These are phyloP conservation scores for Delonix regia DNA, from an alignment of 306 rosid species.

Conservation along the genomic window DNA sequence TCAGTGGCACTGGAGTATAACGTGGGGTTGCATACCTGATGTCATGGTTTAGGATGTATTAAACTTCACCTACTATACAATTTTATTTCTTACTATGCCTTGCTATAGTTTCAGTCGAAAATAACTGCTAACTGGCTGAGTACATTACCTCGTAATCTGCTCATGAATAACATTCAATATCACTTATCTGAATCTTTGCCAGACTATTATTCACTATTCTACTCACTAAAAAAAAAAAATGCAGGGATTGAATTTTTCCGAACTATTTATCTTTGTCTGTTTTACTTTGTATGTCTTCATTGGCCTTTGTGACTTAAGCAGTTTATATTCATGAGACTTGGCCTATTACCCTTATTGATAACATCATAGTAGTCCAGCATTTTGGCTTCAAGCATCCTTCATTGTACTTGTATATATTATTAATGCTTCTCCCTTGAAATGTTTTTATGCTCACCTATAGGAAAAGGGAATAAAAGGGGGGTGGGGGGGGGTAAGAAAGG, in stretches of 20 bases:
- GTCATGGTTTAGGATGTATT: not conserved
- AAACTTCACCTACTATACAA: too few relatives aligned
- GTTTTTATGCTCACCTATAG: not conserved
- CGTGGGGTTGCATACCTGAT: not conserved
- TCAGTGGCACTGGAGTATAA: not conserved
- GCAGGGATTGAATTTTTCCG: not conserved
- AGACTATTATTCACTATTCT: not conserved
- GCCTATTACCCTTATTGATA: not conserved
- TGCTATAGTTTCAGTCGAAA: not conserved
- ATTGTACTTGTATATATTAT: not conserved
- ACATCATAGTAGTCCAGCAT: not conserved
- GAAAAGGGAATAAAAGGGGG: not conserved
- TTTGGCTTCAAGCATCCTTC: constrained; percentile 5
- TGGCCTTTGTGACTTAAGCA: not conserved
- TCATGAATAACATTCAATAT: not conserved
- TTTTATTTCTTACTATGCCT: not conserved
- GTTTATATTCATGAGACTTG: not conserved
- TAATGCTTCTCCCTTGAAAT: constrained; percentile 21
- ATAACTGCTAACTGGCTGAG: not conserved
- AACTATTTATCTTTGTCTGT: not conserved
- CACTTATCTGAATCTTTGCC: not conserved
- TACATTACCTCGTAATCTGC: not conserved
- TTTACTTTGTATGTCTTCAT: not conserved
- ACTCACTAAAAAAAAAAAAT: not conserved
- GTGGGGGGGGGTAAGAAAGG: not conserved